Evolutionary conservation across 2,329 filamentous ascomycete species (phyloP), one percentile per base, ranked within the genome.

Genomic region (Thermomyces lanuginosus): DNA sequence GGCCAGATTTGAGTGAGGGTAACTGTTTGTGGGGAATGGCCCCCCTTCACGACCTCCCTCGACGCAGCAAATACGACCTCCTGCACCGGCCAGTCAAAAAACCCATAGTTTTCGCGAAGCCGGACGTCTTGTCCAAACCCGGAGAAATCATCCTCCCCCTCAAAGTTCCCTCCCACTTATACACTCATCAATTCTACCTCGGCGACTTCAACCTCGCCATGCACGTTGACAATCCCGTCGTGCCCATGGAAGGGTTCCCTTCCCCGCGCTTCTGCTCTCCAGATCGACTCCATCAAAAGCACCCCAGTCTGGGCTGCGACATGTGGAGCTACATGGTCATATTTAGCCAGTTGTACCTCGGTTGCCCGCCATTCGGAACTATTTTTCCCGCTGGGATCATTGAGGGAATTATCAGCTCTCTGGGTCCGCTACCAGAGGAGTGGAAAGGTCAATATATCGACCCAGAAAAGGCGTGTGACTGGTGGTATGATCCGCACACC

Each of bases 291-390:
- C 37, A 43, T 41, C 9, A 29, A 8, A 22, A 37, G 34, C 32
- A 32, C 6, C 35, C 43, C 29, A 46, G 37, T 22, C 32, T 33
- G 26, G 38, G 39, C 26, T 45, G 43, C 22, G 43, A 46, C 23
- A 45, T 49, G 31, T 49, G 40, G 44, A 49, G 42, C 21, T 46
- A 45, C 15, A 47, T 46, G 42, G 14, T 38, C 27, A 19, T 46
- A 13, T 47, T 49, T 24, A 24, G 34, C 13, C 25, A 30, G n/a
- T 37, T 49, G 24, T 47, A 44, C 15, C 32, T 40, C 31, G 24
- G 27, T 8, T 26, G 22, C 28, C 12, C 29, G n/a, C 22, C 42
- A 36, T 11, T 46, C 43, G 26, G 18, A n/a, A 24, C 21, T 16
- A 25, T 9, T 7, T 6, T 34, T 6, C 23, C 35, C 1, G 41